These are phyloP conservation scores for Kwoniella sp. DNA, from an alignment of 768 basidiomycete genomes.

Conservation along the genomic window DNA sequence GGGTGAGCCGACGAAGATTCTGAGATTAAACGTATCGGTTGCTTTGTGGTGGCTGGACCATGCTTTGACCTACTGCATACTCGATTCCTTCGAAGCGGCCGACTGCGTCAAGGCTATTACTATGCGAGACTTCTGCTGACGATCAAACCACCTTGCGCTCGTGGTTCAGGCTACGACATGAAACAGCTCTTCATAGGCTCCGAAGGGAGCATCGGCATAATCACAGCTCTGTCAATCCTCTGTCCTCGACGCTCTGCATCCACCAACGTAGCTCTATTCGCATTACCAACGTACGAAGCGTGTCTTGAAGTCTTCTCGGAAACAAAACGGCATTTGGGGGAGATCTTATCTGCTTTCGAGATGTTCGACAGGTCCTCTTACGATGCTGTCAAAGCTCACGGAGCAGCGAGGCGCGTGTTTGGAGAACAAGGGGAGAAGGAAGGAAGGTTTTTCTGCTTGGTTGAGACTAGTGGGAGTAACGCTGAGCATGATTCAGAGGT, in stretches of 20 bases:
- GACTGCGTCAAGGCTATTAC: no score
- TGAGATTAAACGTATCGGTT: no score
- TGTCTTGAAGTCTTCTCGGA: constrained; percentile 80
- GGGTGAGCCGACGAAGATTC: constrained; percentile 59
- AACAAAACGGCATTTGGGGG: constrained; percentile 78
- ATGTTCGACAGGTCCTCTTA: constrained; percentile 77
- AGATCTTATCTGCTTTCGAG: constrained; percentile 96
- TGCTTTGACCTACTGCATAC: no score
- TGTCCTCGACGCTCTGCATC: constrained; percentile 74
- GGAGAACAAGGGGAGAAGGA: constrained; percentile 60
- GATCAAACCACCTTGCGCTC: no score
- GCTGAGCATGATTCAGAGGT: constrained; percentile 91
- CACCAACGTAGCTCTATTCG: constrained; percentile 86
- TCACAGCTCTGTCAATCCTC: constrained; percentile 92
- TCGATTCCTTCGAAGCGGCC: no score
- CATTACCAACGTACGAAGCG: constrained; percentile 79
- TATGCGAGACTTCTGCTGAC: no score
- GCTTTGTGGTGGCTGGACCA: no score
- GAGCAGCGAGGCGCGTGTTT: constrained; percentile 55
- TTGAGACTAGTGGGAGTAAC: constrained; percentile 89
- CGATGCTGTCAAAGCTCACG: constrained; percentile 58
- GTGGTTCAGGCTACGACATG: constrained; percentile 82
- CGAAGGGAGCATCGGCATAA: constrained; percentile 92
- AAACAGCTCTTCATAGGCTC: constrained; percentile 99
- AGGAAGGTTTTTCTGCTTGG: constrained; percentile 76